Percentiles rank a stretch among this genome's conserved stretches.
phyloP scores from a whole-genome alignment of 805 yeast genomes.

The Kodamaea laetipori region DNA sequence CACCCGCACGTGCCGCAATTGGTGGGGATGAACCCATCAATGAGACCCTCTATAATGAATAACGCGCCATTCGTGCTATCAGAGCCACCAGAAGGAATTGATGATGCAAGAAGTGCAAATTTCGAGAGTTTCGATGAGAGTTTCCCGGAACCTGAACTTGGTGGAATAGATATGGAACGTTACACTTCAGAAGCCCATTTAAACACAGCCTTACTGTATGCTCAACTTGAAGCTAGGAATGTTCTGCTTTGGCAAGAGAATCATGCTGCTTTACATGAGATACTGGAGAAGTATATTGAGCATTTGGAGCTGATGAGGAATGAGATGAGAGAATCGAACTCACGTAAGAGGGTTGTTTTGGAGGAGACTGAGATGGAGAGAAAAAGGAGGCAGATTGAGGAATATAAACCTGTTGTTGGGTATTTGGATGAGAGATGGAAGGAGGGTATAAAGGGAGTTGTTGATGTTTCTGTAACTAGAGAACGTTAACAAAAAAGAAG shows the following conservation, averaged over 20 bases:
- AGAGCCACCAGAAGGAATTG: not conserved
- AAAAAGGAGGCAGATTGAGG: conserved; percentile 40
- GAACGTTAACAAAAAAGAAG: not conserved
- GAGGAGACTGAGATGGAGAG: conserved; percentile 47
- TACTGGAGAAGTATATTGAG: conserved; percentile 34
- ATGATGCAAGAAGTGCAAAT: not conserved
- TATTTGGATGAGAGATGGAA: conserved; percentile 54
- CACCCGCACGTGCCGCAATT: conserved; percentile 5
- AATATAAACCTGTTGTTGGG: conserved; percentile 42
- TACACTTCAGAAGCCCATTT: conserved; percentile 20
- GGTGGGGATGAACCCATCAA: not conserved
- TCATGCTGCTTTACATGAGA: conserved; percentile 39
- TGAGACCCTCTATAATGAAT: not conserved
- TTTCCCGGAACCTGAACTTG: not conserved
- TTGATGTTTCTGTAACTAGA: conserved; percentile 31
- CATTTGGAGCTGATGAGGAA: conserved; percentile 26
- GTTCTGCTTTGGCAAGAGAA: conserved; percentile 36
- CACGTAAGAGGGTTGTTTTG: conserved; percentile 41
- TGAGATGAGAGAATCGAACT: conserved; percentile 13
- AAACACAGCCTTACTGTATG: conserved; percentile 43
- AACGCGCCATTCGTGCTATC: not conserved
- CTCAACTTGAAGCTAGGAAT: conserved; percentile 43
- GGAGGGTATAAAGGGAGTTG: conserved; percentile 44
- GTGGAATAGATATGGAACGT: conserved; percentile 36
- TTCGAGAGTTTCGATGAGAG: too few relatives aligned